Conservation (phyloP, 2,329 filamentous ascomycete species). For the Colletotrichum sp. region DNA sequence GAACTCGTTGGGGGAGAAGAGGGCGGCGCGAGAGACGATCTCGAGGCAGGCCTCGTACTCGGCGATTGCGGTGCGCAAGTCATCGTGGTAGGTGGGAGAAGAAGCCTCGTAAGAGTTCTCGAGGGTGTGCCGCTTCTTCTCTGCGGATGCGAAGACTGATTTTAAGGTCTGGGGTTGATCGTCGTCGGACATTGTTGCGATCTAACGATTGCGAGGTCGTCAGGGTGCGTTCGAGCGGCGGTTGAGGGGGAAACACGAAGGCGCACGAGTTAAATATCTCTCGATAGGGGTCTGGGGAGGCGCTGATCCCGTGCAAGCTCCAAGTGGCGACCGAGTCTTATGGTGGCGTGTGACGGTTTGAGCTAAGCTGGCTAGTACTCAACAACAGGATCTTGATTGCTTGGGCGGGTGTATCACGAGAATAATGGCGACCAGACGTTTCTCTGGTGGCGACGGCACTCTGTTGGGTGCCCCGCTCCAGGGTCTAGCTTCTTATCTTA, state of each 20-base stretch:
- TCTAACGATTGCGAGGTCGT: background rate
- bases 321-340: background rate
- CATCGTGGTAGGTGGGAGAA: slow-evolving; percentile 67
- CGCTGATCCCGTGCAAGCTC: background rate
- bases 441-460: slow-evolving; percentile 5
- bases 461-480: slow-evolving; percentile 6
- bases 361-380: background rate
- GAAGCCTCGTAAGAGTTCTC: slow-evolving; percentile 70
- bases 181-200: slow-evolving; percentile 33
- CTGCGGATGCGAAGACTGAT: slow-evolving; percentile 54
- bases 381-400: background rate
- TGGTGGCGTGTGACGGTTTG: background rate
- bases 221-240: background rate
- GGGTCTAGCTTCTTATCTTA: slow-evolving; percentile 22
- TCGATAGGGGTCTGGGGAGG: background rate
- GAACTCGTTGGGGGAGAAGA: slow-evolving; percentile 92
- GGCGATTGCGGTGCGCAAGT: slow-evolving; percentile 69
- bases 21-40: slow-evolving; percentile 71
- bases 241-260: background rate
- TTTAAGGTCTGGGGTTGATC: slow-evolving; percentile 56
- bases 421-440: slow-evolving; percentile 1
- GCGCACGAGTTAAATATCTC: background rate
- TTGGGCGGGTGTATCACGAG: background rate
- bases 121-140: slow-evolving; percentile 58
- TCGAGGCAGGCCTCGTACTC: slow-evolving; percentile 76